Percentiles rank a stretch among this genome's conserved stretches.
Evolutionary conservation across 1,139 yeast genomes (phyloP).

Genomic region (Geotrichum candidum): DNA sequence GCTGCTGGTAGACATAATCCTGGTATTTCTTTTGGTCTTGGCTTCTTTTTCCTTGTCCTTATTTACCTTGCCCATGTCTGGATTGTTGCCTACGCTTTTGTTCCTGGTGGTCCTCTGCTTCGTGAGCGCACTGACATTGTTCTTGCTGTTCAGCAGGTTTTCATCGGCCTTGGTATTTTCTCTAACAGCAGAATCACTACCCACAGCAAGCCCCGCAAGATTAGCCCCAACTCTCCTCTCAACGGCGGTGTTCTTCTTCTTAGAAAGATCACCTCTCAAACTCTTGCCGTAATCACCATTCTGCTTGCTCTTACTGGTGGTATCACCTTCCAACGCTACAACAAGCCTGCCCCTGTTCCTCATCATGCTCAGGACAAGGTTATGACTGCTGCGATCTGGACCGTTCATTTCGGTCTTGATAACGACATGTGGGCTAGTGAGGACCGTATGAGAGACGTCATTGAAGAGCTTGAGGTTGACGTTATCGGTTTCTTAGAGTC

Average conservation of each 20-base stretch:
- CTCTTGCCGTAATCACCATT: conserved; percentile 27
- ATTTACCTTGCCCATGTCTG: conserved; percentile 79
- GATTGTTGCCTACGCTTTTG: conserved; percentile 97
- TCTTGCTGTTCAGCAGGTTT: conserved; percentile 47
- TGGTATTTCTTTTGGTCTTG: conserved; percentile 51
- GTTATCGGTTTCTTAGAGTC: conserved; percentile 86
- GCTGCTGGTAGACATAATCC: conserved; percentile 55
- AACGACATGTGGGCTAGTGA: conserved; percentile 98
- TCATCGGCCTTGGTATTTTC: conserved; percentile 37
- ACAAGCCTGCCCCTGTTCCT: conserved; percentile 57
- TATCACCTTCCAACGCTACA: conserved; percentile 55
- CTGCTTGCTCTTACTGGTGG: conserved; percentile 34
- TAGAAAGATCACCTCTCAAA: conserved; percentile 28
- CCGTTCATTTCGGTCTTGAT: conserved; percentile 93
- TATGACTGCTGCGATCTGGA: conserved; percentile 96
- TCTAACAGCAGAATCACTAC: conserved; percentile 25
- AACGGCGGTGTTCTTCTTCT: conserved; percentile 23
- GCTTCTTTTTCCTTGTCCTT: conserved; percentile 48
- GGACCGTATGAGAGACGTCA: conserved; percentile 76
- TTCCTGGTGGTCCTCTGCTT: conserved; percentile 82
- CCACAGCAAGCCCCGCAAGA: conserved; percentile 21
- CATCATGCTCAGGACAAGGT: conserved; percentile 69
- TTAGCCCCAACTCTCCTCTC: conserved; percentile 12
- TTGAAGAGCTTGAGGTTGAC: conserved; percentile 81
- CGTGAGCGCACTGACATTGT: conserved; percentile 85